Evolutionary conservation across 164 flowering plant genomes (phyloP), one percentile per base, ranked within the genome.

Genomic region (Magnolia changhungtana): DNA sequence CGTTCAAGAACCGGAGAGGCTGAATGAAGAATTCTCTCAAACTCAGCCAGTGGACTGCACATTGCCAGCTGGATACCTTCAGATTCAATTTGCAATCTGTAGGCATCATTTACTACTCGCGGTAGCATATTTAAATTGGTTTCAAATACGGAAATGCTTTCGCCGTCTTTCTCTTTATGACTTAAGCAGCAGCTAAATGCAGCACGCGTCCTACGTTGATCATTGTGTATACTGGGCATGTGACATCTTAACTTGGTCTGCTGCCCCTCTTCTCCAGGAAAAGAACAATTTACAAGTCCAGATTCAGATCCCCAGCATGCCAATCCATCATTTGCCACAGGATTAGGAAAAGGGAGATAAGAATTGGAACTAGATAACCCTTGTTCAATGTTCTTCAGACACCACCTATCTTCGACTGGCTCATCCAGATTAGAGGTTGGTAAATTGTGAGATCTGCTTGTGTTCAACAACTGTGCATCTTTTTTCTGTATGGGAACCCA

Each of bases 41-140:
- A 87, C 74, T 86, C 92, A 23, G 92, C 92, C 81, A 88, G 77
- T 27, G 90, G 92, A 52, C 74, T 69, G 50, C 91, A 90, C 7
- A 82, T 83, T 37, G 79, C 87, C 73, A 74, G 29, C 69, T 84
- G 86, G 79, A 85, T 72, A 74, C 86, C 83, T 84, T 87, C 92
- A 72, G 89, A 89, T 13, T 74, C 84, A 78, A 87, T 24, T 78
- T 86, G 90, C 49, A 77, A 64, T 64, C 72, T 83, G 71, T 81
- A 86, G 1, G 90, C 83, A 80, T 87, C 82, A 75, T 79, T 68
- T 73, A 90, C 77, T 10, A 89, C 89, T 64, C 69, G 69, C 16
- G 61, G 27, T 69, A 88, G 73, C 79, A 77, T 82, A 45, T 67
- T 45, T 69, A 73, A 52, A 72, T 74, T 80, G 51, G 64, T 59